Conservation (phyloP, 805 yeast species). For the Metschnikowia cerradonensis region DNA sequence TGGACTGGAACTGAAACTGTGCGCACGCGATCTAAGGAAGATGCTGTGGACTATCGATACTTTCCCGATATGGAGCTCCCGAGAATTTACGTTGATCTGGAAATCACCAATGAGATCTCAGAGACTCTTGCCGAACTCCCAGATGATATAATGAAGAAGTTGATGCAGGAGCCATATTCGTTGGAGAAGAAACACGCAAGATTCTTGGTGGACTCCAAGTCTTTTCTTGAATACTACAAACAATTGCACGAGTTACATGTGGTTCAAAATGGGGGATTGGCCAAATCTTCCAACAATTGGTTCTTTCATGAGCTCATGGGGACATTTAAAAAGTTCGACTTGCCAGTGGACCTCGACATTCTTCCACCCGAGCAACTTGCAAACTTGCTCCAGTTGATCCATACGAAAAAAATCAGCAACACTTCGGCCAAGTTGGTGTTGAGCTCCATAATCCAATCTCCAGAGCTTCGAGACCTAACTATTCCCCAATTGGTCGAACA, state of each 20-base stretch:
- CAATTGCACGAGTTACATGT: slow-evolving; percentile 38
- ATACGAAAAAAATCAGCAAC: slow-evolving; percentile 48
- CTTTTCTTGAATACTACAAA: slow-evolving; percentile 50
- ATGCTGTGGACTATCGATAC: slow-evolving; percentile 81
- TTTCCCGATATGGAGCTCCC: slow-evolving; percentile 94
- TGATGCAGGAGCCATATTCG: slow-evolving; percentile 48
- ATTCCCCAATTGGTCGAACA: slow-evolving; percentile 49
- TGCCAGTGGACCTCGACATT: slow-evolving; percentile 24
- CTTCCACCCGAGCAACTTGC: slow-evolving; percentile 44
- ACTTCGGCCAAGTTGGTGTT: slow-evolving; percentile 66
- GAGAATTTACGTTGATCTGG: slow-evolving; percentile 41
- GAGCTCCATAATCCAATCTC: slow-evolving; percentile 53
- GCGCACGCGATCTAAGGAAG: slow-evolving; percentile 71
- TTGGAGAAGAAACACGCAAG: slow-evolving; percentile 72
- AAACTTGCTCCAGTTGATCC: slow-evolving; percentile 51
- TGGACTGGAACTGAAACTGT: slow-evolving; percentile 81
- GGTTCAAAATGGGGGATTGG: slow-evolving; percentile 22
- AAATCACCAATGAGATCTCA: slow-evolving; percentile 40
- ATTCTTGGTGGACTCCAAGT: slow-evolving; percentile 52
- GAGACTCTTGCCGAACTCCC: slow-evolving; percentile 55
- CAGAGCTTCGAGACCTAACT: slow-evolving; percentile 28
- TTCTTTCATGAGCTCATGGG: slow-evolving; percentile 79
- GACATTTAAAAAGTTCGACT: slow-evolving; percentile 49
- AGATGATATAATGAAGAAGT: slow-evolving; percentile 47
- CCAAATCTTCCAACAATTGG: slow-evolving; percentile 55